Conservation (phyloP, 2,329 filamentous ascomycete species). For the Cryphonectria japonica region DNA sequence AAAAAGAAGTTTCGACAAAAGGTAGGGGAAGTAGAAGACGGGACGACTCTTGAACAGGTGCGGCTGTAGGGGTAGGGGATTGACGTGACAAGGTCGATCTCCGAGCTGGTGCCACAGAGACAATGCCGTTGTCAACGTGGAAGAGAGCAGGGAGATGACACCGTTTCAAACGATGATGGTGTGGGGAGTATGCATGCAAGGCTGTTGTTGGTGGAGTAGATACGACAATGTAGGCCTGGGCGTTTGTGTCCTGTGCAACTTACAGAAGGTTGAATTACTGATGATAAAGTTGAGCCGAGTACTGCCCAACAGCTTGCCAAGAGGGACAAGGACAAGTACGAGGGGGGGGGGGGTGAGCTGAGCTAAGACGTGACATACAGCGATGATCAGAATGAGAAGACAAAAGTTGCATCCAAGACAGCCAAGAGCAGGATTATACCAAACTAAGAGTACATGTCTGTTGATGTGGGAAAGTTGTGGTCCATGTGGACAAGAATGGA, state of each 20-base stretch:
- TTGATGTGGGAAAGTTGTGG: neutral
- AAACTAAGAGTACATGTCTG: neutral
- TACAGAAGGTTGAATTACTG: neutral
- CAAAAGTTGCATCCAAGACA: neutral
- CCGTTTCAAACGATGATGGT: conserved; percentile 7
- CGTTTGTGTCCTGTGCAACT: neutral
- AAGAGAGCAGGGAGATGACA: conserved; percentile 5
- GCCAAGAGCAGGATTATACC: neutral
- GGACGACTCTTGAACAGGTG: conserved; percentile 17
- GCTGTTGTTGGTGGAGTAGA: neutral
- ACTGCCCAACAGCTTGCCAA: neutral
- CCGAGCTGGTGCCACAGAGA: conserved; percentile 1
- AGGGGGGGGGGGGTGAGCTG: neutral
- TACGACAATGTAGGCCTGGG: conserved; percentile 1
- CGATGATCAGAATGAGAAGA: too few species aligned
- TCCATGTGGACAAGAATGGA: neutral
- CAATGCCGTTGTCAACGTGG: neutral
- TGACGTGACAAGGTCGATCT: conserved; percentile 15
- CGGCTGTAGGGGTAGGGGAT: neutral
- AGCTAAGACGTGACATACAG: neutral
- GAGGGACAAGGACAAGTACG: neutral
- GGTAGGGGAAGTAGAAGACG: conserved; percentile 16
- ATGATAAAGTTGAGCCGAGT: neutral
- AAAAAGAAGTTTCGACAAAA: conserved; percentile 7
- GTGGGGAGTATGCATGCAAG: neutral